phyloP scores from a whole-genome alignment of 352 stramenopile genomes.

The Peronospora destructor region DNA sequence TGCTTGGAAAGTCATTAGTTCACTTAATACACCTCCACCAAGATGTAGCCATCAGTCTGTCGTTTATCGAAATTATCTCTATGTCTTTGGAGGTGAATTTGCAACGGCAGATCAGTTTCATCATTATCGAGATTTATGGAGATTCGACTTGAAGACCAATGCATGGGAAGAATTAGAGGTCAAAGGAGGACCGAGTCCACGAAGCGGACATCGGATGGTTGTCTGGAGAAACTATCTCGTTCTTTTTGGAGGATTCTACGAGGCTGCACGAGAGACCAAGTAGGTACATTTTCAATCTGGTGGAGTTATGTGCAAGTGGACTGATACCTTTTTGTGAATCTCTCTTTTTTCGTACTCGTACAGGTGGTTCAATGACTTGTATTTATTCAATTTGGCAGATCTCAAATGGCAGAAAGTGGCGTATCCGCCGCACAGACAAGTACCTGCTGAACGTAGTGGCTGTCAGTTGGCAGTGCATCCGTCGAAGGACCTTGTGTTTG shows the following conservation, averaged over 20 bases:
- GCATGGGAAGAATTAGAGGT: slow-evolving; percentile 90
- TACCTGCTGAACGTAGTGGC: slow-evolving; percentile 63
- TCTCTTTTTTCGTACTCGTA: slow-evolving; percentile 1
- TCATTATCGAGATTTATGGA: slow-evolving; percentile 92
- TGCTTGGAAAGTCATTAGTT: slow-evolving; percentile 87
- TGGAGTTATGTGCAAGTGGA: background rate
- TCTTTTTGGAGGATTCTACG: slow-evolving; percentile 97
- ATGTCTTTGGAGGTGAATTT: slow-evolving; percentile 97
- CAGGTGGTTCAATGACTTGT: slow-evolving; percentile 94
- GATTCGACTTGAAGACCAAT: slow-evolving; percentile 91
- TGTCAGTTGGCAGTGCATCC: slow-evolving; percentile 79
- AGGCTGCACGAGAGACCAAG: slow-evolving; percentile 86
- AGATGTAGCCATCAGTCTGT: slow-evolving; percentile 94
- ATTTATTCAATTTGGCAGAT: slow-evolving; percentile 85
- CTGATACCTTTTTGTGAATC: background rate
- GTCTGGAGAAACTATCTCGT: slow-evolving; percentile 94
- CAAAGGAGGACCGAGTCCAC: slow-evolving; percentile 66
- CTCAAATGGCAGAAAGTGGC: slow-evolving; percentile 85
- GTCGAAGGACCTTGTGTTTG: slow-evolving; percentile 86
- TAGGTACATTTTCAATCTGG: slow-evolving; percentile 8
- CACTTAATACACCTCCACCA: slow-evolving; percentile 80
- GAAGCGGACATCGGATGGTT: slow-evolving; percentile 90
- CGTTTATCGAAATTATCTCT: slow-evolving; percentile 92
- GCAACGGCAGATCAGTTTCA: slow-evolving; percentile 95
- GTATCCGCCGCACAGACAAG: slow-evolving; percentile 58